A percentile compares a stretch with the other conserved stretches of the same genome.
Conservation (phyloP, 1,284 basidiomycete genomes). For the Meripilus lineatus region DNA sequence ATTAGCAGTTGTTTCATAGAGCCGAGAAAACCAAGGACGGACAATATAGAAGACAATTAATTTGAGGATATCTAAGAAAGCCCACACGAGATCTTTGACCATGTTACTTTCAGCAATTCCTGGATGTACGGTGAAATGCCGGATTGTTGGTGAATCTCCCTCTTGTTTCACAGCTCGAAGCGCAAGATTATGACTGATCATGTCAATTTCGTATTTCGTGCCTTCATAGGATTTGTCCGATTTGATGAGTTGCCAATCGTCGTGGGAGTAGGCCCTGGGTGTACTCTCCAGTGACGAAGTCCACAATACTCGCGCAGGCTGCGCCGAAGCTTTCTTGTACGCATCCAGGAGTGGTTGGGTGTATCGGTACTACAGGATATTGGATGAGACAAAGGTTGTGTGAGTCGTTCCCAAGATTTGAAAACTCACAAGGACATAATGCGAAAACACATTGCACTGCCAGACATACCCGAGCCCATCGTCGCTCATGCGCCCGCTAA, state of each 20-base stretch:
- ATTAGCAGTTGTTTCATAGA: conserved; percentile 1
- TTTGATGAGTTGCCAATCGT: conserved; percentile 72
- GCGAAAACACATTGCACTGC: conserved; percentile 84
- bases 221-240: conserved; percentile 65
- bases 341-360: conserved; percentile 46
- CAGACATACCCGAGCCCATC: conserved; percentile 80
- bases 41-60: conserved; percentile 66
- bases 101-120: conserved; percentile 74
- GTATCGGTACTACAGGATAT: conserved; percentile 46
- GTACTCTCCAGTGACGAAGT: conserved; percentile 70
- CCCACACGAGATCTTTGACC: conserved; percentile 42
- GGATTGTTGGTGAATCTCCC: conserved; percentile 18
- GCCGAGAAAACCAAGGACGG: conserved; percentile 27
- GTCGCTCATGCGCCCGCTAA: conserved; percentile 52
- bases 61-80: conserved; percentile 50
- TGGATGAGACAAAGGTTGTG: background rate
- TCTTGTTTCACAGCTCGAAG: conserved; percentile 23
- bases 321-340: conserved; percentile 20
- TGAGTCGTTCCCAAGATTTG: background rate
- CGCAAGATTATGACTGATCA: conserved; percentile 56
- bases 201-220: conserved; percentile 79
- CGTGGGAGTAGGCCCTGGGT: conserved; percentile 47
- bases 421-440: conserved; percentile 71
- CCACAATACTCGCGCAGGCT: conserved; percentile 70
- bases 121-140: conserved; percentile 71